Evolutionary conservation across 2,329 filamentous ascomycete species (phyloP).

Genomic region (Elsinoe australis): DNA sequence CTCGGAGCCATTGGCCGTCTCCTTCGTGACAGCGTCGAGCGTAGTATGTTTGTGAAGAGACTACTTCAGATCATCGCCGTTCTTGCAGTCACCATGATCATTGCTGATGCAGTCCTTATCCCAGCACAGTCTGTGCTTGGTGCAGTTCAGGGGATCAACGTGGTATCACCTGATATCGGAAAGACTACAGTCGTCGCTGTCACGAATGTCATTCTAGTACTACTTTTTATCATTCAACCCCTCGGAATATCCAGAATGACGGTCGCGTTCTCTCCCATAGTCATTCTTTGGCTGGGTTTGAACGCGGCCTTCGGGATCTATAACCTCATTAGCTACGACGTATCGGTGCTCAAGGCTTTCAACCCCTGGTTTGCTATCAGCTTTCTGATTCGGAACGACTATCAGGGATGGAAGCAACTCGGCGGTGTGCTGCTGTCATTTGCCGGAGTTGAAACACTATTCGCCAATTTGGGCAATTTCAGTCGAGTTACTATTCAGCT

Average conservation of each 20-base stretch:
- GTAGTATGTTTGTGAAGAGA: constrained; percentile 44
- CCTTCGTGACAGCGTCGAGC: constrained; percentile 52
- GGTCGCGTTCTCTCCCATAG: constrained; percentile 55
- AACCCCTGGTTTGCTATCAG: constrained; percentile 50
- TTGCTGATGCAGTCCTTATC: constrained; percentile 59
- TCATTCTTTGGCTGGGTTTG: constrained; percentile 59
- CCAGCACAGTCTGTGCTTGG: constrained; percentile 64
- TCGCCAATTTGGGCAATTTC: constrained; percentile 71
- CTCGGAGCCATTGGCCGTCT: constrained; percentile 45
- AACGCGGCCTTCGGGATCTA: constrained; percentile 59
- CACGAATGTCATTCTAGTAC: constrained; percentile 56
- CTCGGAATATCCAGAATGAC: constrained; percentile 57
- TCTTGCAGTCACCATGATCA: constrained; percentile 60
- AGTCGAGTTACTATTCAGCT: constrained; percentile 60
- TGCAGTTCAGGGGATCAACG: constrained; percentile 56
- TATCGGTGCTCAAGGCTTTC: constrained; percentile 46
- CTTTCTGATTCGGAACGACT: constrained; percentile 53
- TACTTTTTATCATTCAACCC: constrained; percentile 59
- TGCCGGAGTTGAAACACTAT: constrained; percentile 71
- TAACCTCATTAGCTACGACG: constrained; percentile 42
- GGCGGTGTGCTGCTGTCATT: constrained; percentile 65
- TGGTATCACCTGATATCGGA: constrained; percentile 50
- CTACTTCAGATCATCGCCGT: constrained; percentile 56
- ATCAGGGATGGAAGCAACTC: constrained; percentile 55
- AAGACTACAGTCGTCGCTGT: constrained; percentile 54